Percentiles rank a stretch among this genome's conserved stretches.
Evolutionary conservation across 2,329 filamentous ascomycete species (phyloP).

Genomic region (Metarhizium humberi): DNA sequence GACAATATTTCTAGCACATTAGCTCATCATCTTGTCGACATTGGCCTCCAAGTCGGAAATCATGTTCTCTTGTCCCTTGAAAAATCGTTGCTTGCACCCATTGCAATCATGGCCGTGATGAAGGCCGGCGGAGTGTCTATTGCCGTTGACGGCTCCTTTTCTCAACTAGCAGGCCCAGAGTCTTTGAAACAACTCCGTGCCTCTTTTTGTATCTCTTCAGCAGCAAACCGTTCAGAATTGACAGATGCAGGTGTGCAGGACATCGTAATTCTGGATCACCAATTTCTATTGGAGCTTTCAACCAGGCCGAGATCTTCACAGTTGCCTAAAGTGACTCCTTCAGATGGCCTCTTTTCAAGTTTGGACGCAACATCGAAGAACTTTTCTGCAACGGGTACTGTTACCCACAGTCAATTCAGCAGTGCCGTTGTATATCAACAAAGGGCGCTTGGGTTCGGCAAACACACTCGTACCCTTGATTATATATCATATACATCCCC

Average conservation of each 20-base stretch:
- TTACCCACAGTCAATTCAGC: constrained; percentile 3
- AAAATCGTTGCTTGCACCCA: constrained; percentile 13
- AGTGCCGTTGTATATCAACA: constrained; percentile 3
- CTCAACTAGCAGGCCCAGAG: not conserved
- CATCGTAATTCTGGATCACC: not conserved
- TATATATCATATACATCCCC: not conserved
- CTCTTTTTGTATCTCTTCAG: not conserved
- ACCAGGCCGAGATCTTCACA: not conserved
- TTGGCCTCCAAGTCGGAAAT: not conserved
- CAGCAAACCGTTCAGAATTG: not conserved
- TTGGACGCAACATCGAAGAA: not conserved
- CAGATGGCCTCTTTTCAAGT: not conserved
- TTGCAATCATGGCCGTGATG: constrained; percentile 15
- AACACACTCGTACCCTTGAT: not conserved
- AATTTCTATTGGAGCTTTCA: not conserved
- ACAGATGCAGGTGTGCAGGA: not conserved
- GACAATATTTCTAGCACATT: constrained; percentile 2
- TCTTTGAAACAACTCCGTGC: not conserved
- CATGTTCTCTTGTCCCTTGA: constrained; percentile 8
- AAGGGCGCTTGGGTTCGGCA: not conserved
- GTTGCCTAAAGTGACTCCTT: constrained; percentile 2
- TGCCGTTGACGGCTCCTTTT: constrained; percentile 6
- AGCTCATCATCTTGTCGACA: not conserved
- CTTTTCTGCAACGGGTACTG: not conserved
- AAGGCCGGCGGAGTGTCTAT: constrained; percentile 17